Conservation (phyloP, 441 rosid genomes). For the Sinapis alba region DNA sequence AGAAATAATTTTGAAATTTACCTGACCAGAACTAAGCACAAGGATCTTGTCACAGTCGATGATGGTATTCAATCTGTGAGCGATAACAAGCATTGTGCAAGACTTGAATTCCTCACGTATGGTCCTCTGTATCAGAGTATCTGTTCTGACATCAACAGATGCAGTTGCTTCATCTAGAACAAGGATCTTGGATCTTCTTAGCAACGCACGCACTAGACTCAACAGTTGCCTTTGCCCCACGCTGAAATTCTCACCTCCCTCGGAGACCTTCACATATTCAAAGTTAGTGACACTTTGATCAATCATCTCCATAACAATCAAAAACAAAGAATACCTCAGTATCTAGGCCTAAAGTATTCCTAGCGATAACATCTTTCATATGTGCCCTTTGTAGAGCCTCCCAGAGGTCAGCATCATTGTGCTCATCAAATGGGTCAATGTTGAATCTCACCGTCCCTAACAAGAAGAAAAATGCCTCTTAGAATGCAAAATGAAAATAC, state of each 20-base stretch:
- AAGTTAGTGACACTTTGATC: slow-evolving; percentile 5
- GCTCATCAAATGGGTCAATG: slow-evolving; percentile 92
- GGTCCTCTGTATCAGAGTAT: slow-evolving; percentile 89
- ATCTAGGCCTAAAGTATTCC: slow-evolving; percentile 71
- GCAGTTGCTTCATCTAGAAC: slow-evolving; percentile 99
- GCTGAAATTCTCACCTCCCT: slow-evolving; percentile 97
- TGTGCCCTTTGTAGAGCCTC: slow-evolving; percentile 96
- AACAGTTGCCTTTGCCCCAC: slow-evolving; percentile 94
- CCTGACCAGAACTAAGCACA: slow-evolving; percentile 89
- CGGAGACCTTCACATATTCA: slow-evolving; percentile 59
- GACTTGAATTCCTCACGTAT: slow-evolving; percentile 88
- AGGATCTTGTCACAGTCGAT: slow-evolving; percentile 86
- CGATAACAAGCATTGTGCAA: slow-evolving; percentile 87
- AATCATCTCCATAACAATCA: slow-evolving; percentile 1
- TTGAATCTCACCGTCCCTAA: slow-evolving; percentile 92
- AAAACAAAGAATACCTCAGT: slow-evolving; percentile 57
- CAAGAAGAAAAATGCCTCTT: slow-evolving; percentile 21
- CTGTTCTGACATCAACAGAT: slow-evolving; percentile 92
- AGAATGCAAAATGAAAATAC: background rate
- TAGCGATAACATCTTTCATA: slow-evolving; percentile 79
- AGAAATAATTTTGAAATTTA: slow-evolving; percentile 33
- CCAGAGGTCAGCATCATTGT: slow-evolving; percentile 92
- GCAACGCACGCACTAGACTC: slow-evolving; percentile 89
- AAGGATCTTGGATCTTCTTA: slow-evolving; percentile 89
- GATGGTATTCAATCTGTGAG: slow-evolving; percentile 91